Evolutionary conservation across 2,329 filamentous ascomycete genomes (phyloP), one percentile per base, ranked within the genome.

Genomic region (Coniella lustricola): DNA sequence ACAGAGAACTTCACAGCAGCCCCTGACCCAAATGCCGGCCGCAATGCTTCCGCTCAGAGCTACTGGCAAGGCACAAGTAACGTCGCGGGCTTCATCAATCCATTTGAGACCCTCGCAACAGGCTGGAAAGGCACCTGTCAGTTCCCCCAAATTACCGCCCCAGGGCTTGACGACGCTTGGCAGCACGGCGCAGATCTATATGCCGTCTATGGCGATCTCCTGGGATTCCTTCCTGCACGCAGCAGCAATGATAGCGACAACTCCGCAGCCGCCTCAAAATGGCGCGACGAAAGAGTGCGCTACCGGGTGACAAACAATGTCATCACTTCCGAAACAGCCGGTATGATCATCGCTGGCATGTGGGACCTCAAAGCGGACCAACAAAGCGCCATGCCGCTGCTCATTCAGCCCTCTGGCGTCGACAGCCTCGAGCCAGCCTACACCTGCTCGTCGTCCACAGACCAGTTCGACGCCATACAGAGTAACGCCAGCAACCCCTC

Each of bases 301-400:
- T 91, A 84, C 64, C 76, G 87, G 46, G 86, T 91, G 10, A 90
- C 87, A 0, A 87, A 87, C 62, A 93, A 93, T 64, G 73, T 82
- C 44, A 91, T 94, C 59, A 93, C 88, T 2, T 85, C 79, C 58
- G 85, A 93, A 64, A 87, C 91, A 14, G 85, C 84, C 10, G 78
- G 83, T 48, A 87, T 88, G 78, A 64, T 91, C 7, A 74, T 89
- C 47, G 70, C 75, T 48, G 87, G 84, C 49, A 88, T 89, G 81
- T 85, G 79, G 66, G 67, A 67, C 0, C 64, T 65, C 0, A 61
- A 65, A 0, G 62, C 63, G 0, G 25, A 29, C 25, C 5, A 29
- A 5, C 25, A 5, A 10, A 29, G 25, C 25, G 57, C 69, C 1
- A 60, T 71, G 1, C 74, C 76, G 1, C 60, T 84, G 0, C 56